phyloP scores from a whole-genome alignment of 495 filamentous ascomycete genomes.

The Hypomontagnella monticulosa region DNA sequence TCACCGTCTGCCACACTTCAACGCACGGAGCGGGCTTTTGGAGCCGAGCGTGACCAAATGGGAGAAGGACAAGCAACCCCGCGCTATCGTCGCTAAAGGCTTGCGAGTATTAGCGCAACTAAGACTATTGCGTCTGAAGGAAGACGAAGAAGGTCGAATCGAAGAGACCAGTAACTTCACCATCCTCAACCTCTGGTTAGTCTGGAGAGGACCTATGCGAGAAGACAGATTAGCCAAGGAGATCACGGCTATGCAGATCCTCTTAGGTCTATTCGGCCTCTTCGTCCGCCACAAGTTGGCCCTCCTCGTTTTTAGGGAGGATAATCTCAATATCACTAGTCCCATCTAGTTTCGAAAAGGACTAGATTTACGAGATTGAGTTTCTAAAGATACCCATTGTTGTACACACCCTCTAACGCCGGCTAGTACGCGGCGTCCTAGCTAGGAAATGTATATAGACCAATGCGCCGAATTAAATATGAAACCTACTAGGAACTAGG shows the following conservation, averaged over 20 bases:
- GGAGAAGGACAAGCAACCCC: constrained; percentile 70
- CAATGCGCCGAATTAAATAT: constrained; percentile 10
- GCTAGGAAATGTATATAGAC: constrained; percentile 11
- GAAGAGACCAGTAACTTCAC: constrained; percentile 90
- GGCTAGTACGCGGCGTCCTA: background rate
- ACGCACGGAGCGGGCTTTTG: constrained; percentile 79
- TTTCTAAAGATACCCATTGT: constrained; percentile 31
- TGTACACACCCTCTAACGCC: constrained; percentile 31
- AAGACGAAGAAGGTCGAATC: constrained; percentile 73
- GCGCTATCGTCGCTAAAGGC: constrained; percentile 63
- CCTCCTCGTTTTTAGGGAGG: constrained; percentile 81
- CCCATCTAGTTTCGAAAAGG: constrained; percentile 30
- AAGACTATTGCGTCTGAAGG: constrained; percentile 69
- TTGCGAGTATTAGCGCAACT: constrained; percentile 72
- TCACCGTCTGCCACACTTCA: constrained; percentile 90
- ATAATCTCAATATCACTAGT: constrained; percentile 69
- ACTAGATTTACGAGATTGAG: background rate
- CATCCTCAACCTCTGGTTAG: constrained; percentile 92
- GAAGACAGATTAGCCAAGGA: constrained; percentile 84
- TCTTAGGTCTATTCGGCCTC: constrained; percentile 80
- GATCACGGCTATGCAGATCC: constrained; percentile 76
- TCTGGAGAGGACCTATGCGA: constrained; percentile 91
- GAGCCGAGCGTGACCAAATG: constrained; percentile 88
- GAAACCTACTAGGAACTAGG: background rate
- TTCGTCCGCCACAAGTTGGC: constrained; percentile 87